Base-by-base conservation (phyloP, 1,139 yeast genomes). In the Nakaseomyces delphensis region DNA sequence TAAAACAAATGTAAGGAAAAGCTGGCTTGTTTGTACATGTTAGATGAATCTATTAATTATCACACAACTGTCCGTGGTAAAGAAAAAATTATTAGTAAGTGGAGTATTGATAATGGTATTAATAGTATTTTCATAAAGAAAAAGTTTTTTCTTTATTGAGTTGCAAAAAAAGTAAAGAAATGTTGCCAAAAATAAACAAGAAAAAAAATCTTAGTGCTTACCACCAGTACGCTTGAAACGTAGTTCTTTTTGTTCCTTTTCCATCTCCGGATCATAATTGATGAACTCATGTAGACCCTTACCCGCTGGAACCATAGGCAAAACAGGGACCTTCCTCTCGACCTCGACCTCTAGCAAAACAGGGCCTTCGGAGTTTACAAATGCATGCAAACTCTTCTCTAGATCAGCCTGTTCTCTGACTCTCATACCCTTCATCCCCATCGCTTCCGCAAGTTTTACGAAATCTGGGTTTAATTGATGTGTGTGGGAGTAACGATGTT, bases 271-370 rank as follows among this genome's bases (percentile, higher is more conserved):
- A 63, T 87, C 95, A 66, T 80, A 89, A 40, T 76, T 74, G 55
- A 91, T 83, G 62, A 91, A 87, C 65, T 91, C 97, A 61, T 91
- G 93, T 58, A 91, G 74, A 50, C 84, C 96, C 66, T 83, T 85
- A 56, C 98, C 98, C 46, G 80, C 95, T 43, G 98, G 96, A 43
- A 91, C 98, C 95, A 91, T 89, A 45, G 98, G 98, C 64, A 91
- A 75, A 48, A 93, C 97, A 39, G 97, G 97, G 40, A 91, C 96
- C 73, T 91, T 91, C 76, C 82, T 82, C 68, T 89, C 97, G 33
- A 87, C 94, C 48, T 80, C 60, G 42, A 87, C 97, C 70, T 91
- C 98, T 60, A 89, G 68, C 60, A 91, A 73, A 41, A 89, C 85
- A 16, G 98, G 97, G 19, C 95, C 94, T 32, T 75, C 74, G 57